These are phyloP conservation scores for Trichomonascaceae sp. DNA, from an alignment of 1,139 yeast genomes.

Conservation along the genomic window DNA sequence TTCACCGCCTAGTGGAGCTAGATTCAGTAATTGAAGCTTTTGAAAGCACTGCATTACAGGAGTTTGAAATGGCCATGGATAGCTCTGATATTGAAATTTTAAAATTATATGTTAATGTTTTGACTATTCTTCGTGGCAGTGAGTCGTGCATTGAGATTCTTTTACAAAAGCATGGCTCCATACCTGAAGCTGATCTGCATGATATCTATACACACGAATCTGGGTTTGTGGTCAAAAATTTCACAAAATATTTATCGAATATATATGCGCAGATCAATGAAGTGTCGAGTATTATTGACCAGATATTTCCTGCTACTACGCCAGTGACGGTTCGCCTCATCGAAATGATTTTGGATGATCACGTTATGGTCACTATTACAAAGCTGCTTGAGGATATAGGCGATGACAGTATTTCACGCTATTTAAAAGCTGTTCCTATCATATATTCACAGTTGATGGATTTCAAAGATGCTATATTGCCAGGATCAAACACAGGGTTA, in stretches of 20 bases:
- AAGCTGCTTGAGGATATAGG: conserved; percentile 21
- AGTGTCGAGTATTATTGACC: conserved; percentile 35
- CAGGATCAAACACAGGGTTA: conserved; percentile 30
- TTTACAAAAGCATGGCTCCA: conserved; percentile 36
- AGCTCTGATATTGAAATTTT: conserved; percentile 39
- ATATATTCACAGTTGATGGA: conserved; percentile 20
- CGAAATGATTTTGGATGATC: conserved; percentile 34
- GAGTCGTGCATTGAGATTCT: conserved; percentile 43
- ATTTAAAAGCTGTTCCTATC: conserved; percentile 23
- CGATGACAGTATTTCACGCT: conserved; percentile 12
- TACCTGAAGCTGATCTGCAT: conserved; percentile 1
- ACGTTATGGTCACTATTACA: conserved; percentile 29
- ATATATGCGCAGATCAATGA: conserved; percentile 34
- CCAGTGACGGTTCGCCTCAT: conserved; percentile 30
- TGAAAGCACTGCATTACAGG: conserved; percentile 65
- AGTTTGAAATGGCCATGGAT: conserved; percentile 55
- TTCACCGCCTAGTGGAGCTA: conserved; percentile 42
- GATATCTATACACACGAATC: conserved; percentile 2
- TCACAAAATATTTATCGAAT: conserved; percentile 28
- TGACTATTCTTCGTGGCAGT: conserved; percentile 35
- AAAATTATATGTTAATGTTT: conserved; percentile 32
- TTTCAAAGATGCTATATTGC: conserved; percentile 25
- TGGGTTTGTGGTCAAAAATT: conserved; percentile 31
- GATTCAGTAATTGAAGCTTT: conserved; percentile 62
- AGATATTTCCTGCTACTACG: conserved; percentile 27